These are phyloP conservation scores for Syncephalastrum contaminatum DNA, from an alignment of 371 early-diverging fungal genomes.

Conservation along the genomic window DNA sequence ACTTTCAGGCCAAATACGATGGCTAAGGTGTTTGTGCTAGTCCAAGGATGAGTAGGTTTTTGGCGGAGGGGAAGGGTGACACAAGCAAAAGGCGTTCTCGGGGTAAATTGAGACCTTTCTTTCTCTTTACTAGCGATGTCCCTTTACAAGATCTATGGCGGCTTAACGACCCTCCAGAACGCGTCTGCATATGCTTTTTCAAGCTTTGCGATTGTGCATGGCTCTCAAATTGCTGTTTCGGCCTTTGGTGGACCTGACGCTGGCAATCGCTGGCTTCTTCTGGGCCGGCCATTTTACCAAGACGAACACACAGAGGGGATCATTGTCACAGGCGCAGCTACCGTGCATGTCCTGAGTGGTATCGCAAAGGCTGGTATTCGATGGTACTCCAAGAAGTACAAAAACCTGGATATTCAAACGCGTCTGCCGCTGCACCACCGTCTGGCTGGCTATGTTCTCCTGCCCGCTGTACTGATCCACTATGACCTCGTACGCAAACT, in stretches of 20 bases:
- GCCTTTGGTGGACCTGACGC: slow-evolving; percentile 31
- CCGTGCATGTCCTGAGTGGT: slow-evolving; percentile 34
- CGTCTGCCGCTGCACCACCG: slow-evolving; percentile 23
- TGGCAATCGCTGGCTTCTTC: slow-evolving; percentile 33
- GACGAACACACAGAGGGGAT: slow-evolving; percentile 39
- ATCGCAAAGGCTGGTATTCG: slow-evolving; percentile 31
- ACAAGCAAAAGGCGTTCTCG: too few species aligned
- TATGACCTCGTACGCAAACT: slow-evolving; percentile 30
- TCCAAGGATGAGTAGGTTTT: too few species aligned
- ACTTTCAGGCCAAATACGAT: too few species aligned
- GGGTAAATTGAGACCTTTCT: not conserved
- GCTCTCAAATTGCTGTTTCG: slow-evolving; percentile 23
- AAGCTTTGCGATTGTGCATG: slow-evolving; percentile 19
- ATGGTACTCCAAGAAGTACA: slow-evolving; percentile 14
- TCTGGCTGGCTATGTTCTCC: slow-evolving; percentile 23
- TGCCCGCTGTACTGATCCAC: slow-evolving; percentile 34
- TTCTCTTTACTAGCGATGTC: slow-evolving; percentile 2
- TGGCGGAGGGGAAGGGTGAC: too few species aligned
- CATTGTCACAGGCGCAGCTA: slow-evolving; percentile 36
- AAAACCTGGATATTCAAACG: not conserved
- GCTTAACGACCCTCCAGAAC: slow-evolving; percentile 31
- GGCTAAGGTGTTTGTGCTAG: too few species aligned
- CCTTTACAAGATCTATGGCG: slow-evolving; percentile 20
- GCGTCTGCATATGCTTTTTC: slow-evolving; percentile 41
- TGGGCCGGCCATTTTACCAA: slow-evolving; percentile 48